Evolutionary conservation across 176 grass and related monocot species (phyloP).

Genomic region (Oryza officinalis): DNA sequence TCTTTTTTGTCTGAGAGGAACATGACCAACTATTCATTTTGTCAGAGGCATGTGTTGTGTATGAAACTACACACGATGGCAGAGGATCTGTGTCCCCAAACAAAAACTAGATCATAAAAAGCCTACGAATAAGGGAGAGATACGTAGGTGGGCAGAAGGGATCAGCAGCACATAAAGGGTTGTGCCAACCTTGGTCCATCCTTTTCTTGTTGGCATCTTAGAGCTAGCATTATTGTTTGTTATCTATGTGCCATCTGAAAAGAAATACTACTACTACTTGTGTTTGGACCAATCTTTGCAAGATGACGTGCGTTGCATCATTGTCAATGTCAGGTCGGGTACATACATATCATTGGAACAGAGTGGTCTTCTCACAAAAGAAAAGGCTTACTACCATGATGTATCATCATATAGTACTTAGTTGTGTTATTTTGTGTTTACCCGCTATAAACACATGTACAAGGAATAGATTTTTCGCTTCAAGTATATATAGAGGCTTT

Average conservation of each 20-base stretch:
- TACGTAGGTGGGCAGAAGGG: slow-evolving; percentile 9
- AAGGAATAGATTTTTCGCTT: not conserved
- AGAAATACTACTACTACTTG: not conserved
- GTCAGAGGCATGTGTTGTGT: not conserved
- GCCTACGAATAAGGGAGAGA: not conserved
- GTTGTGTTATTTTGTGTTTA: not conserved
- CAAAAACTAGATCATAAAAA: slow-evolving; percentile 20
- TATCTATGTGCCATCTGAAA: not conserved
- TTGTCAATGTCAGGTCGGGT: slow-evolving; percentile 17
- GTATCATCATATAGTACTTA: slow-evolving; percentile 17
- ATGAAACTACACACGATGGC: not conserved
- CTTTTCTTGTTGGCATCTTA: slow-evolving; percentile 34
- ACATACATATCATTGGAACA: not conserved
- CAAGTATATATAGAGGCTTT: not conserved
- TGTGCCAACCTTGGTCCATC: slow-evolving; percentile 49
- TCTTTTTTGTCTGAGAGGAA: not conserved
- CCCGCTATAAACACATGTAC: not conserved
- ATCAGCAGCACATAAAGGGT: slow-evolving; percentile 18
- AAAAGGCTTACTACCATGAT: slow-evolving; percentile 2
- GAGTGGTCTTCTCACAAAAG: not conserved
- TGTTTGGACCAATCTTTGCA: not conserved
- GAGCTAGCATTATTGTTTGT: not conserved
- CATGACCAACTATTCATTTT: not conserved
- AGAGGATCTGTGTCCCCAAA: not conserved
- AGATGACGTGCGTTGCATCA: not conserved